These are phyloP conservation scores for Juglanconis sp. DNA, from an alignment of 2,329 filamentous ascomycete species.

Conservation along the genomic window DNA sequence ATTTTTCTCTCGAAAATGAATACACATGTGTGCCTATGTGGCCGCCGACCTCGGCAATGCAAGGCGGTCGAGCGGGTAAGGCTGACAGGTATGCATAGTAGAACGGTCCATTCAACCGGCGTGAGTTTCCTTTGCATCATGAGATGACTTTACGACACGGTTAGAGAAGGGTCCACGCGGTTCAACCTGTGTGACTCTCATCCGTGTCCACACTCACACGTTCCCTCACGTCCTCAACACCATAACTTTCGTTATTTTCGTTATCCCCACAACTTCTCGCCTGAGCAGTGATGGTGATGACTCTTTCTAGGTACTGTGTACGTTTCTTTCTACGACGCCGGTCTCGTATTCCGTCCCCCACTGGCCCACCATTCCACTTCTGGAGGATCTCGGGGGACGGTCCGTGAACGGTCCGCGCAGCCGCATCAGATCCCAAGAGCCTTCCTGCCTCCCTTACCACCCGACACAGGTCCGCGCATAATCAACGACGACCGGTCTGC, in stretches of 20 bases:
- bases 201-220: not conserved
- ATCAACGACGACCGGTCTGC: not conserved
- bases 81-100: not conserved
- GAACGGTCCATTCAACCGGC: slow-evolving; percentile 3
- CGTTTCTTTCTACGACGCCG: not conserved
- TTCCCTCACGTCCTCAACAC: not conserved
- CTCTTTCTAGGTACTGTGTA: not conserved
- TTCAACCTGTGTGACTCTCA: not conserved
- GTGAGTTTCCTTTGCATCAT: slow-evolving; percentile 8
- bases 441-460: too few relatives aligned
- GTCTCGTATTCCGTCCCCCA: too few relatives aligned
- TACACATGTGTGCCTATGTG: not conserved
- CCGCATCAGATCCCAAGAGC: not conserved
- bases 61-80: slow-evolving; percentile 14
- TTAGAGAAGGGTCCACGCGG: not conserved
- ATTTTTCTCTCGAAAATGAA: not conserved
- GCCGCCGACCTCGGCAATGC: slow-evolving; percentile 18
- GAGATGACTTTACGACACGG: not conserved
- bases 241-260: too few relatives aligned
- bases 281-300: not conserved
- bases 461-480: too few relatives aligned
- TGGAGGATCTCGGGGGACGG: not conserved
- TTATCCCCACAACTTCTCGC: too few relatives aligned
- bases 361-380: not conserved
- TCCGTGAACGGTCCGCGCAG: not conserved